Evolutionary conservation across 2,329 filamentous ascomycete genomes (phyloP), one percentile per base, ranked within the genome.

Genomic region (Trichophaea hybrida): DNA sequence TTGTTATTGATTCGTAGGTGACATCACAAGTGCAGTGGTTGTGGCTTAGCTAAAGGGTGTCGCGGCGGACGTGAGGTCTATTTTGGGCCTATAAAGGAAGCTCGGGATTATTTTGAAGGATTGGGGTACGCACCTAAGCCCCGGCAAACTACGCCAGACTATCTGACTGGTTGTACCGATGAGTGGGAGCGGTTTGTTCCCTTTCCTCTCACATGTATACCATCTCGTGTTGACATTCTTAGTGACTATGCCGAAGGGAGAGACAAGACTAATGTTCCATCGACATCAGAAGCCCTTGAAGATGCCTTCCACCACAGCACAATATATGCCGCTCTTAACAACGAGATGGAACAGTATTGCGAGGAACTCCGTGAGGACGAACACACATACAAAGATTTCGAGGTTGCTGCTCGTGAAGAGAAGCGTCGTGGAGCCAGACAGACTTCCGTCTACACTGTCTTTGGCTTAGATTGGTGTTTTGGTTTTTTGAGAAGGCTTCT

Each of bases 361-460:
- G 72, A 88, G 82, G 67, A 88, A 91, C 62, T 67, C 49, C 60
- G 61, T 44, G 46, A 52, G 33, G 58, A 64, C 10, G 51, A 63
- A 6, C 46, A 63, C 17, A 59, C 52, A 46, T 55, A 65, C 40
- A 58, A 61, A 24, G 63, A 65, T 43, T 59, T 65, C 35, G 57
- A 64, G 40, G 53, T 58, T n/a, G 65, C 64, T 33, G 46, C 62
- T 17, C 37, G 53, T 58, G 86, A 94, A 69, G 83, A 84, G 70
- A 94, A 94, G 75, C 83, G 86, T 8, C 82, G 83, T 58, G 79
- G 82, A 6, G 85, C 87, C 0, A 74, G 77, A 0, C 81, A 83
- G 68, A 81, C 80, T 59, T 91, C 86, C 0, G 85, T 91, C 37
- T 94, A 94, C 73, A 84, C 82, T 24, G 24, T 24, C 24, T 24